phyloP scores from a whole-genome alignment of 495 filamentous ascomycete genomes.

The Zalerion maritima region DNA sequence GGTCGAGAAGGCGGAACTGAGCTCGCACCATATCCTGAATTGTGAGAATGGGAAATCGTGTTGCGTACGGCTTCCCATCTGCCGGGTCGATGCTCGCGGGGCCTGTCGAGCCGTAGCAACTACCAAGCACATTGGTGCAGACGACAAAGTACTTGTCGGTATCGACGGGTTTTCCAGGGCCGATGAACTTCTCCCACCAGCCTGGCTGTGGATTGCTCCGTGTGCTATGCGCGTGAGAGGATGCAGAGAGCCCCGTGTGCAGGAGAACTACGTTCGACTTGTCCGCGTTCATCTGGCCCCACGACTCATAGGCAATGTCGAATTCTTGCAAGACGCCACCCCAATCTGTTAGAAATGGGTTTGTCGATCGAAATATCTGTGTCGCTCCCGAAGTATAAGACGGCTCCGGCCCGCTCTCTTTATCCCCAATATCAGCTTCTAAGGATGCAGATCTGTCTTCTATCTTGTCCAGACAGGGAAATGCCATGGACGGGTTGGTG shows the following conservation, averaged over 20 bases:
- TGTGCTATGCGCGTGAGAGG: conserved; percentile 90
- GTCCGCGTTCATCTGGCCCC: conserved; percentile 69
- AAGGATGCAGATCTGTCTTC: conserved; percentile 74
- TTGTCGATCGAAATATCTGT: conserved; percentile 52
- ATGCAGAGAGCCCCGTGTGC: conserved; percentile 88
- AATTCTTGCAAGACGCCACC: conserved; percentile 79
- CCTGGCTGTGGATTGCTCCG: conserved; percentile 69
- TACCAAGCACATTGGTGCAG: conserved; percentile 92
- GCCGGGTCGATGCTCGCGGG: conserved; percentile 80
- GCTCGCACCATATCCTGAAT: conserved; percentile 96
- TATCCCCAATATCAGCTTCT: conserved; percentile 25
- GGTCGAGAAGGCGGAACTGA: conserved; percentile 81
- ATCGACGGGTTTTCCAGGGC: conserved; percentile 70
- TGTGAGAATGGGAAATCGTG: conserved; percentile 90
- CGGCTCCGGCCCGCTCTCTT: conserved; percentile 62
- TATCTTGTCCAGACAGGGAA: conserved; percentile 87
- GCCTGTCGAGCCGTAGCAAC: conserved; percentile 92
- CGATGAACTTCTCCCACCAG: conserved; percentile 99
- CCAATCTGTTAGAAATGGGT: conserved; percentile 81
- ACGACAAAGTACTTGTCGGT: conserved; percentile 86
- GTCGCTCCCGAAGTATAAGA: conserved; percentile 83
- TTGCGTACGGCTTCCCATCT: conserved; percentile 79
- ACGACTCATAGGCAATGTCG: conserved; percentile 84
- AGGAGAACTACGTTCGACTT: conserved; percentile 84
- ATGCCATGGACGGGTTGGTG: conserved; percentile 84